These are phyloP conservation scores for Umbelopsis isabellina DNA, from an alignment of 192 early-diverging fungal genomes.

Conservation along the genomic window DNA sequence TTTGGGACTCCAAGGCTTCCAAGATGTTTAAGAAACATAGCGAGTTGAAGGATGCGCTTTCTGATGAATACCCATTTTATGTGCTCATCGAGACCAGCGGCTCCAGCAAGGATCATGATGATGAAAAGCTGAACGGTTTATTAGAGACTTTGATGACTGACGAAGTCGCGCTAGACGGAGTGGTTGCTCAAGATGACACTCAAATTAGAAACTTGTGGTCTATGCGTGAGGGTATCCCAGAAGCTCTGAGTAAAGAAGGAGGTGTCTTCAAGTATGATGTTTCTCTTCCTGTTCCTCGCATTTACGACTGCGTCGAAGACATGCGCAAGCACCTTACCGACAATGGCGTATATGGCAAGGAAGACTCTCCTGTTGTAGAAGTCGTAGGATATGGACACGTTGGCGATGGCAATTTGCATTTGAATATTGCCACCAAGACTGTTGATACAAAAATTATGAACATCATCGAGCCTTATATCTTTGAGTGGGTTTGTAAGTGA, in stretches of 20 bases:
- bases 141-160: conserved; percentile 81
- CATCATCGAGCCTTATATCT: conserved; percentile 91
- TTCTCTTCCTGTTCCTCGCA: conserved; percentile 82
- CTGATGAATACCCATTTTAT: conserved; percentile 78
- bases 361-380: conserved; percentile 59
- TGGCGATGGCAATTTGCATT: conserved; percentile 97
- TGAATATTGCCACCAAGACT: conserved; percentile 81
- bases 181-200: conserved; percentile 84
- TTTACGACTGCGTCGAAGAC: conserved; percentile 85
- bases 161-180: conserved; percentile 82
- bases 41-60: conserved; percentile 66
- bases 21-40: conserved; percentile 79
- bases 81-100: conserved; percentile 95
- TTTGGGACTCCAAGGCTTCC: conserved; percentile 84
- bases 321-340: conserved; percentile 69
- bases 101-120: conserved; percentile 92
- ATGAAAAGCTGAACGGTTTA: conserved; percentile 80
- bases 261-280: conserved; percentile 97
- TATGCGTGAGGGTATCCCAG: conserved; percentile 94
- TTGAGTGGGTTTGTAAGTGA: conserved; percentile 80
- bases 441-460: conserved; percentile 63
- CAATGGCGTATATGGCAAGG: conserved; percentile 59
- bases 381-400: conserved; percentile 97
- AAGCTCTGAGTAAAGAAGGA: conserved; percentile 85
- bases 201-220: conserved; percentile 85